These are phyloP conservation scores for Avena eriantha DNA, from an alignment of 176 grass and related monocot genomes.

Conservation along the genomic window DNA sequence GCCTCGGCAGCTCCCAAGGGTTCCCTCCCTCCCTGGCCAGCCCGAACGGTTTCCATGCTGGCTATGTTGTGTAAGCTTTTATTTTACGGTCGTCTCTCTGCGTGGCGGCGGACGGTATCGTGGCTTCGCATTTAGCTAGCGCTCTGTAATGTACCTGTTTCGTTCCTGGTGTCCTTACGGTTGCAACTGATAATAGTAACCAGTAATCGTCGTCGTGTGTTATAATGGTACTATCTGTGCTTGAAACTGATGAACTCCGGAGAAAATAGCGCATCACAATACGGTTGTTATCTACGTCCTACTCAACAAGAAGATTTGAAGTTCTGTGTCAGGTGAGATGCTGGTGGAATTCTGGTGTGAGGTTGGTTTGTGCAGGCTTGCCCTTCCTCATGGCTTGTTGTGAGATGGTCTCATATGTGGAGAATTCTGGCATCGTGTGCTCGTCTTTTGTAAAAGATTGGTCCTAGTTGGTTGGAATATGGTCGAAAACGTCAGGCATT, in stretches of 20 bases:
- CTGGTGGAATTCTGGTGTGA: not conserved
- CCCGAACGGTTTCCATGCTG: constrained; percentile 61
- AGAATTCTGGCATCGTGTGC: not conserved
- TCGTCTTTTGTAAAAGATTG: not conserved
- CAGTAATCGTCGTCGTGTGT: constrained; percentile 27
- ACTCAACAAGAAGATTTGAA: not conserved
- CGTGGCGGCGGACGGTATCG: constrained; percentile 9
- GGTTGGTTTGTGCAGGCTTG: not conserved
- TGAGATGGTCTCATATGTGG: not conserved
- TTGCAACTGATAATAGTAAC: constrained; percentile 57
- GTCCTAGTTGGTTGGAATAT: not conserved
- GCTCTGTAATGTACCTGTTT: constrained; percentile 53
- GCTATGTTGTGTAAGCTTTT: constrained; percentile 78
- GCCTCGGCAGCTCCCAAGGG: constrained; percentile 44
- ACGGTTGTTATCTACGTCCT: not conserved
- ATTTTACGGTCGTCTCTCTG: constrained; percentile 47
- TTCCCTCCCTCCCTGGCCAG: constrained; percentile 24
- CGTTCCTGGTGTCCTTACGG: constrained; percentile 31
- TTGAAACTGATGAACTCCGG: not conserved
- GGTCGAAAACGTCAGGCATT: not conserved
- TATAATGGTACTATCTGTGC: constrained; percentile 1
- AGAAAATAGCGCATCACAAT: not conserved
- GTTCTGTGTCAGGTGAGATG: not conserved
- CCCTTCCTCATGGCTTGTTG: not conserved
- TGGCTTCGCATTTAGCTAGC: constrained; percentile 68